These are phyloP conservation scores for Pseudonectria foliicola DNA, from an alignment of 2,329 filamentous ascomycete genomes.

Conservation along the genomic window DNA sequence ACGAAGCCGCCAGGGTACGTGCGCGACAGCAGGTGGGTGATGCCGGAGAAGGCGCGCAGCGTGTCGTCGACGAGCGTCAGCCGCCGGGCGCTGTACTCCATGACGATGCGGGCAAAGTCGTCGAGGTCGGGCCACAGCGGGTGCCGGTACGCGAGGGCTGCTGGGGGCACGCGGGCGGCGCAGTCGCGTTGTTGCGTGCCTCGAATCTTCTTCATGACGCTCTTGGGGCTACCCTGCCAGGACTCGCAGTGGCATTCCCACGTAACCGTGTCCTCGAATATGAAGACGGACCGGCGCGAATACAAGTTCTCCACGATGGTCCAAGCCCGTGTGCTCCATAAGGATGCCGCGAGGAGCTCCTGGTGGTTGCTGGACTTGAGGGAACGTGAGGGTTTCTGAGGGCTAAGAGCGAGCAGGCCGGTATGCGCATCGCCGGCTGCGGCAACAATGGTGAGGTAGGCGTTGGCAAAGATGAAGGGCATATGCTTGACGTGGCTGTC, in stretches of 20 bases:
- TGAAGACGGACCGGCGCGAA: constrained; percentile 35
- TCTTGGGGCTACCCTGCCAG: constrained; percentile 30
- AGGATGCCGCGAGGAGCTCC: constrained; percentile 31
- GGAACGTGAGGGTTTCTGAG: constrained; percentile 24
- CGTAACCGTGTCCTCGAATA: constrained; percentile 36
- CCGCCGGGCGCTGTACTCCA: constrained; percentile 35
- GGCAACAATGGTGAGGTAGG: constrained; percentile 38
- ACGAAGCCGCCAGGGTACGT: constrained; percentile 36
- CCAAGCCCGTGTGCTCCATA: constrained; percentile 36
- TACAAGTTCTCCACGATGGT: constrained; percentile 38
- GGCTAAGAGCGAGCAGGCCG: constrained; percentile 31
- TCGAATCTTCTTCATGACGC: constrained; percentile 24
- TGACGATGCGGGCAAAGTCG: constrained; percentile 36
- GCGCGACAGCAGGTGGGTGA: constrained; percentile 35
- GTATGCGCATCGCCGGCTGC: constrained; percentile 33
- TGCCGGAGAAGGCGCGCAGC: constrained; percentile 34
- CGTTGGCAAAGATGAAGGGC: constrained; percentile 38
- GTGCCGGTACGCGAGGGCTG: constrained; percentile 33
- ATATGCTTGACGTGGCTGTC: constrained; percentile 36
- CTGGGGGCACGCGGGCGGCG: constrained; percentile 22
- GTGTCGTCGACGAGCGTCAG: constrained; percentile 36
- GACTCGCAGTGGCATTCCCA: constrained; percentile 41
- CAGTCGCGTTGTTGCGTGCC: constrained; percentile 27
- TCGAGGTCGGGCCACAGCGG: constrained; percentile 39
- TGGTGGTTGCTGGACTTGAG: constrained; percentile 25